Evolutionary conservation across 179 eudicot species (phyloP), one percentile per base, ranked within the genome.

Genomic region (Silene coronaria): DNA sequence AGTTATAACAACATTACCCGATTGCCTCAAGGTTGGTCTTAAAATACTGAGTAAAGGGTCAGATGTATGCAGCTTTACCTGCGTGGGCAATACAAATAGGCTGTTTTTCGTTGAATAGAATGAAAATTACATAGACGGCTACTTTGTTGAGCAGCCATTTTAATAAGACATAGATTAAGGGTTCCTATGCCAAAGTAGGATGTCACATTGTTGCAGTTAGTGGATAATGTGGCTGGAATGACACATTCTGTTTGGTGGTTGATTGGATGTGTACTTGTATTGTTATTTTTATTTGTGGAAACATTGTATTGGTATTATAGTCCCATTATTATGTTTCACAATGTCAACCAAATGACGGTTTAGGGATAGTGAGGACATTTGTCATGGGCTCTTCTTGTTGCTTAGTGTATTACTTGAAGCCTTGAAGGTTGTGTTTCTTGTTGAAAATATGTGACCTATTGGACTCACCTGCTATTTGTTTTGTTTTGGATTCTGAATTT

Each of bases 391-490:
- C 58, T 14, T 53, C 21, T 17, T 53, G 58, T n/a, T 53, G 58
- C 6, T 53, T 53, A 8, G 21, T 53, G 58, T 16, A 53, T 6
- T 53, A 53, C 57, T 48, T 36, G 45, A 36, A 7, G 45, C 10
- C 34, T 30, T 30, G 34, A 30, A 30, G 34, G 5, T 53, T 53
- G 17, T 53, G 19, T 53, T 53, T 53, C 19, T 14, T 53, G 58
- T 16, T 53, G 58, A 53, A 53, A 53, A 14, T 53, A 53, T 53
- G 21, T 53, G 19, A 42, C 13, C 48, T 0, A 14, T 53, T 53
- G 58, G 58, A 53, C 6, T 53, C 7, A 53, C 21, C 17, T 71
- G 24, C 74, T 26, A 4, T 71, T 71, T 71, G 62, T 71, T 53
- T 53, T 19, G 42, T 71, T 71, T 45, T 53, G 30, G 17, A 23